These are phyloP conservation scores for Lentinula novae-zelandiae DNA, from an alignment of 1,284 basidiomycete genomes.

Conservation along the genomic window DNA sequence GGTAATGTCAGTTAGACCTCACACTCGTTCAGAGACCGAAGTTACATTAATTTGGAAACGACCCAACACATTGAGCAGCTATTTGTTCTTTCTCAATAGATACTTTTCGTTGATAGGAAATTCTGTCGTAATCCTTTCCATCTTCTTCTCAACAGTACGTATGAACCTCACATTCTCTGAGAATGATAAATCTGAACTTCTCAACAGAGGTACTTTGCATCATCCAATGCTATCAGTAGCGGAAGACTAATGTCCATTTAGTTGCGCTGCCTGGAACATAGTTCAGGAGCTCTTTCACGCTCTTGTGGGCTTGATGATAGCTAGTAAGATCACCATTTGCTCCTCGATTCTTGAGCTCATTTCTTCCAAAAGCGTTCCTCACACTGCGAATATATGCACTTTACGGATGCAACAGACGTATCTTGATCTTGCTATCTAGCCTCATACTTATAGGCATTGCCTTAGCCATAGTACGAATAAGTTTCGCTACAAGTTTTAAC, in stretches of 20 bases:
- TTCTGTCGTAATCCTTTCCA: not conserved
- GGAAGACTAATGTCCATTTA: not conserved
- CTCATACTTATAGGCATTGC: not conserved
- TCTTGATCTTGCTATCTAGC: not conserved
- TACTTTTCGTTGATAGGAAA: conserved; percentile 10
- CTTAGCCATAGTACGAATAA: not conserved
- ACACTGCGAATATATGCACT: conserved; percentile 10
- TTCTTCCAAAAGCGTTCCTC: not conserved
- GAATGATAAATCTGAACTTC: not conserved
- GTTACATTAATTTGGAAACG: conserved; percentile 1
- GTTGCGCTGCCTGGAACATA: conserved; percentile 2
- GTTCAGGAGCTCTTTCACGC: conserved; percentile 7
- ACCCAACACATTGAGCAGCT: conserved; percentile 6
- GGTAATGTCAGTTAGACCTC: not conserved
- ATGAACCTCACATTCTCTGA: not conserved
- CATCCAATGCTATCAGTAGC: not conserved
- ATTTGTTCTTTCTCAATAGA: conserved; percentile 11
- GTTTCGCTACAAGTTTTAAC: not conserved
- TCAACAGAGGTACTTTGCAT: not conserved
- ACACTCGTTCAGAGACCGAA: not conserved
- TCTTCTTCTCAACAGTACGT: conserved; percentile 1
- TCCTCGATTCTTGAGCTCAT: not conserved
- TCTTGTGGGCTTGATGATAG: conserved; percentile 1
- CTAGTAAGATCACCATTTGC: not conserved
- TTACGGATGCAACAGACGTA: not conserved